Conservation (phyloP, 495 filamentous ascomycete species). For the Penicillium ucsense region DNA sequence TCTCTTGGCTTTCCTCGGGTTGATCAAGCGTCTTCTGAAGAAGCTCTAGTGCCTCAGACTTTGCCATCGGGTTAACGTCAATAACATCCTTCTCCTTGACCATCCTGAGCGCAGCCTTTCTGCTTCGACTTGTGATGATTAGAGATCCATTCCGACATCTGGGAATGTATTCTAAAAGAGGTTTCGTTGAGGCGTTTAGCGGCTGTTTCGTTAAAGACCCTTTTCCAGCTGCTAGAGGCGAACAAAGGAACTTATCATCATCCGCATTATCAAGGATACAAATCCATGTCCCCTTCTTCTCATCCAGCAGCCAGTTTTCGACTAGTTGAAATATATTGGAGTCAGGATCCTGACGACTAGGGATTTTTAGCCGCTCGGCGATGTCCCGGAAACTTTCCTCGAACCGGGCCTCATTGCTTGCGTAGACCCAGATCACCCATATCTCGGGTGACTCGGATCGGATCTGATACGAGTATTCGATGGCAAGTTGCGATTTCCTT, state of each 20-base stretch:
- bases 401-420: not conserved
- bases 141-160: not conserved
- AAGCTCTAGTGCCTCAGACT: no score
- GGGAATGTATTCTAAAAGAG: not conserved
- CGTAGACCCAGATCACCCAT: not conserved
- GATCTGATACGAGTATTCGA: not conserved
- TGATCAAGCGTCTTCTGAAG: no score
- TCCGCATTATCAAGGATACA: not conserved
- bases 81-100: no score
- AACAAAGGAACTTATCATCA: not conserved
- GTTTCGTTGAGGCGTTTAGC: not conserved
- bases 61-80: no score
- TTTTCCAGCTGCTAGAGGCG: not conserved
- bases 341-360: not conserved
- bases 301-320: not conserved
- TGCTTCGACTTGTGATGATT: not conserved
- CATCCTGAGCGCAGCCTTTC: no score
- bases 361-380: not conserved
- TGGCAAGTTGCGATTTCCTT: not conserved
- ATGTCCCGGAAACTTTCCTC: not conserved
- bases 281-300: not conserved
- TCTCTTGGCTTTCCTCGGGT: no score
- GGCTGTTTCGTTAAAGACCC: not conserved
- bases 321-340: not conserved
- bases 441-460: not conserved